phyloP scores from a whole-genome alignment of 2,329 filamentous ascomycete genomes.

The Aureobasidium sp. region DNA sequence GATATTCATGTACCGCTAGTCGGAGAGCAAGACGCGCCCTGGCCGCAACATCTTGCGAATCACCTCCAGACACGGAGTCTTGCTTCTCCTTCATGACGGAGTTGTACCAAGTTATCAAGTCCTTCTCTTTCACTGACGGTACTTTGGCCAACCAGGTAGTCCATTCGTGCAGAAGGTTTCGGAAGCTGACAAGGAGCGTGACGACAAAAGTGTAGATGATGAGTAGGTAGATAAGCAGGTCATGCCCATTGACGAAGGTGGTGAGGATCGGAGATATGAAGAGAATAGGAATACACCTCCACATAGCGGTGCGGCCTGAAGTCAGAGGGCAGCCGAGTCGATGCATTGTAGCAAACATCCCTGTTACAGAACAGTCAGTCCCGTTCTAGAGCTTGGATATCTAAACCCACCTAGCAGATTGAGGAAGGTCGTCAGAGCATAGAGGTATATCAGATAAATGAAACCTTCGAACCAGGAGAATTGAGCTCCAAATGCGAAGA shows the following conservation, averaged over 20 bases:
- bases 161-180: conserved; percentile 49
- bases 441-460: conserved; percentile 51
- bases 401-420: conserved; percentile 34
- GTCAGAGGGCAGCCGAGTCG: conserved; percentile 13
- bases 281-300: conserved; percentile 46
- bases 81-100: conserved; percentile 21
- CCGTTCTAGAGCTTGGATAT: no score
- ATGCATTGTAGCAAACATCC: conserved; percentile 15
- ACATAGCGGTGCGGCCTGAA: conserved; percentile 48
- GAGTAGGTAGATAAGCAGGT: conserved; percentile 48
- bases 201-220: conserved; percentile 46
- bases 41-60: conserved; percentile 38
- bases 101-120: conserved; percentile 42
- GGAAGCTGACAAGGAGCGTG: conserved; percentile 43
- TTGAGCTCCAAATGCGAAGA: conserved; percentile 14
- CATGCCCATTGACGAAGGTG: conserved; percentile 42
- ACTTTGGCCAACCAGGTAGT: conserved; percentile 48
- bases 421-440: conserved; percentile 50
- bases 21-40: conserved; percentile 40
- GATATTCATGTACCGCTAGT: conserved; percentile 38
- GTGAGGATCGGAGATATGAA: conserved; percentile 50
- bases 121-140: conserved; percentile 40
- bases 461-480: conserved; percentile 30
- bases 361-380: not conserved
- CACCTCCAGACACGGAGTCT: conserved; percentile 22